Evolutionary conservation across 139 green algal genomes (phyloP), one percentile per base, ranked within the genome.

Genomic region (Picochlorum sp.): DNA sequence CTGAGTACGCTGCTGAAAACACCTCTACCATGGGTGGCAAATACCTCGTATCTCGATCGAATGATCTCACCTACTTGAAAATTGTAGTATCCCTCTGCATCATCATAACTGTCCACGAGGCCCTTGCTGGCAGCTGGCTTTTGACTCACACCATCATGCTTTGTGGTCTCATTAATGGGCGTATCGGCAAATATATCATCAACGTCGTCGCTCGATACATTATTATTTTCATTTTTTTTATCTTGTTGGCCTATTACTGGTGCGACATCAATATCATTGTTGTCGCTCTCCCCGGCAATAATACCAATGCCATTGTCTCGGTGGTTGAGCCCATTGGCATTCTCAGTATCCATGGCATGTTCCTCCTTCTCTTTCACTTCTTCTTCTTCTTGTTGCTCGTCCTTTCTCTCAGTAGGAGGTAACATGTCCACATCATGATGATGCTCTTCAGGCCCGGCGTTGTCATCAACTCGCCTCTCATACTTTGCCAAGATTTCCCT

Each of bases 1-100:
- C 86, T 77, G 69, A 99, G 71, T 54, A 99, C 94, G 11, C 76
- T 90, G 47, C 67, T 86, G 77, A 99, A 99, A 10, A 98, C 94
- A 30, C 94, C 94, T 71, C 87, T 86, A 61, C 94, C 89, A 49
- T 87, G 77, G 13, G 76, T 75, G 3, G 72, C 70, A 50, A 76
- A 83, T 58, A 94, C 84, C 71, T 92, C 76, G 61, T 89, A 95
- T 8, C 90, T 78, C 7, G 61, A 69, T 37, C 90, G 82, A 49
- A 98, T 81, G 20, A 96, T 66, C 73, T 98, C 93, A 26, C 94
- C 85, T 28, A 92, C 84, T 66, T 90, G 83, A 74, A 96, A 96
- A 51, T 92, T 89, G 83, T 98, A 98, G 79, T 98, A 98, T 49
- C 92, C 92, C 62, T 98, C 91, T 2, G 80, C 71, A 66, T 98